Evolutionary conservation across 1,284 basidiomycete genomes (phyloP).

Genomic region (Phylloporus sp.): DNA sequence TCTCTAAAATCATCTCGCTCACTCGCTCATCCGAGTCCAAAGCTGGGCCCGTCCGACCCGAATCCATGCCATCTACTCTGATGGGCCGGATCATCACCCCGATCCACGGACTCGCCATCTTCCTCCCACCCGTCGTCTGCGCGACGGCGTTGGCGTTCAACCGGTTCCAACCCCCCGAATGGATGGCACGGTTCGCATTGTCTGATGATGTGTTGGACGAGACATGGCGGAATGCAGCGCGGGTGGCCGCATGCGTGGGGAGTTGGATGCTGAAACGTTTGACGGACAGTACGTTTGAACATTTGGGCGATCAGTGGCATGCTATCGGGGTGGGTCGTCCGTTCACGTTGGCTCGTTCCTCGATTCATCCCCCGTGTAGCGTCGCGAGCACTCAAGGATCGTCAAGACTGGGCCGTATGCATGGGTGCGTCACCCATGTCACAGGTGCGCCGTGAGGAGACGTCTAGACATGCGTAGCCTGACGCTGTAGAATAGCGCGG

Average conservation of each 20-base stretch:
- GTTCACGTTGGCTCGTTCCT: background rate
- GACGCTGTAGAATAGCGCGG: slow-evolving; percentile 17
- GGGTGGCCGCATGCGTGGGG: slow-evolving; percentile 23
- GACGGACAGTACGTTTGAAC: background rate
- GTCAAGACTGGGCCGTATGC: slow-evolving; percentile 38
- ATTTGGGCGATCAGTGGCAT: slow-evolving; percentile 35
- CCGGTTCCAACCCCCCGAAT: slow-evolving; percentile 29
- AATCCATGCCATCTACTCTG: slow-evolving; percentile 22
- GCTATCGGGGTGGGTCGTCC: slow-evolving; percentile 24
- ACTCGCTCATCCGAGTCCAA: slow-evolving; percentile 18
- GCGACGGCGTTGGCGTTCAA: slow-evolving; percentile 25
- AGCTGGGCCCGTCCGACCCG: slow-evolving; percentile 24
- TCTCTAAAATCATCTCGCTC: background rate
- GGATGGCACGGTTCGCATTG: slow-evolving; percentile 30
- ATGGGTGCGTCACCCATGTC: slow-evolving; percentile 37
- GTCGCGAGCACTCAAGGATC: slow-evolving; percentile 36
- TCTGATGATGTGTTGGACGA: slow-evolving; percentile 4
- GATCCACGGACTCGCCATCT: slow-evolving; percentile 24
- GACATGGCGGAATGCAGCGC: background rate
- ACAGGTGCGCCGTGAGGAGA: slow-evolving; percentile 17
- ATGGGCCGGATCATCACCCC: slow-evolving; percentile 29
- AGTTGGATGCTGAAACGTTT: slow-evolving; percentile 8
- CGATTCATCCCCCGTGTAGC: slow-evolving; percentile 18
- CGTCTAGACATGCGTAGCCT: background rate
- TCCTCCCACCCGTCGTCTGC: slow-evolving; percentile 26